These are phyloP conservation scores for Corrigiola litoralis DNA, from an alignment of 179 eudicot species.

Conservation along the genomic window DNA sequence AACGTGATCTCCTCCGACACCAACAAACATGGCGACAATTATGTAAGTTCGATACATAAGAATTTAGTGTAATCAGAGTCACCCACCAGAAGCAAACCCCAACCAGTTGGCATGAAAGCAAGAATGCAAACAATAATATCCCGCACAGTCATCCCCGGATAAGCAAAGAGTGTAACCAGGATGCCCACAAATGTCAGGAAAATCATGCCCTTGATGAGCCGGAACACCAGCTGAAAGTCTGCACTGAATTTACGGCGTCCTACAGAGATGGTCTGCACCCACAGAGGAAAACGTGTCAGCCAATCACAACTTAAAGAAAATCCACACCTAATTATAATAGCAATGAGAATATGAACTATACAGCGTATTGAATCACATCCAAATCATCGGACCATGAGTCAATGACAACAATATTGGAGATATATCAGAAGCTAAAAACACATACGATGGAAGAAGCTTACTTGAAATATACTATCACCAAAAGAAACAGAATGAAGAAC, in stretches of 20 bases:
- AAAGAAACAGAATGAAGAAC: too few species aligned
- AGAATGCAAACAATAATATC: constrained; percentile 87
- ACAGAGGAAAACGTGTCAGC: neutral
- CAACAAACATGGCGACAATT: neutral
- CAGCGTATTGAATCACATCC: neutral
- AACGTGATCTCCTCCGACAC: neutral
- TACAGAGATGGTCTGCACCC: constrained; percentile 68
- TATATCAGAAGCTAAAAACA: too few species aligned
- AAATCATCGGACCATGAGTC: too few species aligned
- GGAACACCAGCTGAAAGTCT: constrained; percentile 82
- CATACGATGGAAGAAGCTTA: too few species aligned
- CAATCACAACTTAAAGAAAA: neutral
- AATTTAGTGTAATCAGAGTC: too few species aligned
- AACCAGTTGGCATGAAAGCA: constrained; percentile 98
- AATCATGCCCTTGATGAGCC: constrained; percentile 82
- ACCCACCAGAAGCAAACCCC: constrained; percentile 95
- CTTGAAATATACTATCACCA: too few species aligned
- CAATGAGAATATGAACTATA: neutral
- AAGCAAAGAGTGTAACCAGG: constrained; percentile 54
- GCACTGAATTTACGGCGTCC: constrained; percentile 91
- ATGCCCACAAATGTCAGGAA: constrained; percentile 73
- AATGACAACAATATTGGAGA: too few species aligned
- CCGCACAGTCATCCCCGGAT: constrained; percentile 67
- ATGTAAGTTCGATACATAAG: too few species aligned
- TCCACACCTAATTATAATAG: neutral